Percentiles rank a stretch among this genome's conserved stretches.
These are phyloP conservation scores for Fusarium continuum DNA, from an alignment of 2,329 filamentous ascomycete species.

Conservation along the genomic window DNA sequence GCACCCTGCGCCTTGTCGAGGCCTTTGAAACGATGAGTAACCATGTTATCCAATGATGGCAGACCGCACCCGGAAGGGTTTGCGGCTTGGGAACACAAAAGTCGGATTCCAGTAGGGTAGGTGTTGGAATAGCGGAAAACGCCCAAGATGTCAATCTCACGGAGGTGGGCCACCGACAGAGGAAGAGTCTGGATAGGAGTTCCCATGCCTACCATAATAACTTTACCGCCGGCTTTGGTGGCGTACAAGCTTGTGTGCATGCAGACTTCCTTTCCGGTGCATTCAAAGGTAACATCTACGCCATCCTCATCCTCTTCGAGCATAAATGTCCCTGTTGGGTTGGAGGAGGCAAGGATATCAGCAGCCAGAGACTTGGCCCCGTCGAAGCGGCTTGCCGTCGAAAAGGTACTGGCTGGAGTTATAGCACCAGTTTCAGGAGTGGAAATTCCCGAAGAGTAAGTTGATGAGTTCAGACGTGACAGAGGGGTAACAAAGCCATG, in stretches of 20 bases:
- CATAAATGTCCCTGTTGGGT: conserved; percentile 39
- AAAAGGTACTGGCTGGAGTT: conserved; percentile 58
- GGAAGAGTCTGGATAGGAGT: conserved; percentile 79
- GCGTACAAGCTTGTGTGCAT: conserved; percentile 80
- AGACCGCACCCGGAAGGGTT: conserved; percentile 56
- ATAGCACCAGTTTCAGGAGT: conserved; percentile 53
- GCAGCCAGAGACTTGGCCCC: conserved; percentile 59
- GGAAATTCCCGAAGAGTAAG: conserved; percentile 58
- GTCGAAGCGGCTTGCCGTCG: conserved; percentile 60
- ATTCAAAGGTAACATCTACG: conserved; percentile 78
- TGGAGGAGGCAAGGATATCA: conserved; percentile 58
- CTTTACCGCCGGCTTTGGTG: conserved; percentile 73
- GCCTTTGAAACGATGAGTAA: conserved; percentile 77
- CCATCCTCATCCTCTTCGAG: conserved; percentile 70
- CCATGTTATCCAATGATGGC: conserved; percentile 73
- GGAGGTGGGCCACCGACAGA: conserved; percentile 74
- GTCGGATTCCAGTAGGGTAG: conserved; percentile 73
- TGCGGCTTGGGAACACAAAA: conserved; percentile 59
- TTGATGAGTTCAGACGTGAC: conserved; percentile 54
- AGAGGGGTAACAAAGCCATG: conserved; percentile 65
- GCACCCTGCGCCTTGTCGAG: conserved; percentile 69
- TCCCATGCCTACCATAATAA: conserved; percentile 84
- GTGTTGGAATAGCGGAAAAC: conserved; percentile 83
- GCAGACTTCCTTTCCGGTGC: conserved; percentile 78
- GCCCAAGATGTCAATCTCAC: conserved; percentile 81